These are phyloP conservation scores for Penicillium sp. DNA, from an alignment of 2,329 filamentous ascomycete species.

Conservation along the genomic window DNA sequence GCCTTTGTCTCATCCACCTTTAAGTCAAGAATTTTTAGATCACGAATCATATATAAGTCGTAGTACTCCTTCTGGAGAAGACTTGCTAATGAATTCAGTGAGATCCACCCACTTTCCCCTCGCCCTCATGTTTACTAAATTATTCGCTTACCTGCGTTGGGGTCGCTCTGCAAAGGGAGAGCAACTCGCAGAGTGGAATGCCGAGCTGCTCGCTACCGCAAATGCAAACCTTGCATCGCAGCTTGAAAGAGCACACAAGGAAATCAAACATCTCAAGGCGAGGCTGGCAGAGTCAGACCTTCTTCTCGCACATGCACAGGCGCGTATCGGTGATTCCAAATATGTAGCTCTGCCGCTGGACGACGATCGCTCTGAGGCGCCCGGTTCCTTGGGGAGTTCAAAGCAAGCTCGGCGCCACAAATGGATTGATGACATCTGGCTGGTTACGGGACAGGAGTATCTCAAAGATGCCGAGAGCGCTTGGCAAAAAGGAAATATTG, in stretches of 20 bases:
- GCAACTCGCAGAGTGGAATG: neutral
- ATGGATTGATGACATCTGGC: constrained; percentile 23
- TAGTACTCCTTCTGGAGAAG: neutral
- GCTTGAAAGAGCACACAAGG: neutral
- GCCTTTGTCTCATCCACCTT: neutral
- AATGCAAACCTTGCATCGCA: neutral
- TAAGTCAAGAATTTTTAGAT: neutral
- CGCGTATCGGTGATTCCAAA: neutral
- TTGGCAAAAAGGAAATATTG: constrained; percentile 12
- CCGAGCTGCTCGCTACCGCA: neutral
- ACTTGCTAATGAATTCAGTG: too few relatives aligned
- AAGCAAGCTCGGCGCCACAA: neutral
- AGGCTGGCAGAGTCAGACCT: neutral
- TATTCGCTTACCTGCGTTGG: neutral
- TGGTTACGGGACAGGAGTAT: constrained; percentile 9
- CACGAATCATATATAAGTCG: neutral
- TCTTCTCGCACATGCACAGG: neutral
- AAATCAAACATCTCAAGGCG: neutral
- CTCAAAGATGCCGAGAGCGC: constrained; percentile 13
- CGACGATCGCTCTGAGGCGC: neutral
- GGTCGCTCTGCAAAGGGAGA: neutral
- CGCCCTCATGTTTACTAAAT: neutral
- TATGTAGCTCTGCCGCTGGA: neutral
- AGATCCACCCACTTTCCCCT: neutral
- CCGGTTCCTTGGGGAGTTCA: neutral